Conservation (phyloP, 495 filamentous ascomycete species). For the Immersiella caudata region DNA sequence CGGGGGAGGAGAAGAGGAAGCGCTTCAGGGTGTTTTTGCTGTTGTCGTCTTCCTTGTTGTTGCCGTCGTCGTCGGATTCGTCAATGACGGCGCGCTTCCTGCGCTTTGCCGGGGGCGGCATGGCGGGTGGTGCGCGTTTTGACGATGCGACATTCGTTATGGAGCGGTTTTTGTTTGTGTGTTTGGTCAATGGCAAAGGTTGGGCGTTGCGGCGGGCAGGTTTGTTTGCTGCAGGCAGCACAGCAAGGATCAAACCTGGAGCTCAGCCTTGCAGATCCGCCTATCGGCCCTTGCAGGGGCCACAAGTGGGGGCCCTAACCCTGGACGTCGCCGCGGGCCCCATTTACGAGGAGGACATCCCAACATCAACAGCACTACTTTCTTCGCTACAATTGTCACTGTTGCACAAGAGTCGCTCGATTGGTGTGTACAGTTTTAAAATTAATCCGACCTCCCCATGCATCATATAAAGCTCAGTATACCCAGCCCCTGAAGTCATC, state of each 20-base stretch:
- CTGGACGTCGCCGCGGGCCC: too few relatives aligned
- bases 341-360: too few relatives aligned
- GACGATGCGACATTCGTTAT: slow-evolving; percentile 30
- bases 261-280: slow-evolving; percentile 10
- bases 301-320: not conserved
- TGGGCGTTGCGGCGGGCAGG: not conserved
- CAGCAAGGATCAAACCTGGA: slow-evolving; percentile 6
- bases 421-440: too few relatives aligned
- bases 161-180: not conserved
- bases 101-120: slow-evolving; percentile 60
- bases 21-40: slow-evolving; percentile 43
- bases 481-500: slow-evolving; percentile 78
- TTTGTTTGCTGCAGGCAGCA: slow-evolving; percentile 15
- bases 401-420: too few relatives aligned
- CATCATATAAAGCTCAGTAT: not conserved
- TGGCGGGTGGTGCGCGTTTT: slow-evolving; percentile 33
- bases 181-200: slow-evolving; percentile 12
- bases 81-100: slow-evolving; percentile 42
- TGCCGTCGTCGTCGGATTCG: slow-evolving; percentile 44
- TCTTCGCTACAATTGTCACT: too few relatives aligned
- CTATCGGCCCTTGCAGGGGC: not conserved
- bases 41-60: slow-evolving; percentile 31
- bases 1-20: slow-evolving; percentile 50
- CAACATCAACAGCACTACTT: too few relatives aligned
- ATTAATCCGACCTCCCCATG: too few relatives aligned